A percentile compares a stretch with the other conserved stretches of the same genome.
phyloP scores from a whole-genome alignment of 108 stramenopile species.

The Nitzschia sp. region DNA sequence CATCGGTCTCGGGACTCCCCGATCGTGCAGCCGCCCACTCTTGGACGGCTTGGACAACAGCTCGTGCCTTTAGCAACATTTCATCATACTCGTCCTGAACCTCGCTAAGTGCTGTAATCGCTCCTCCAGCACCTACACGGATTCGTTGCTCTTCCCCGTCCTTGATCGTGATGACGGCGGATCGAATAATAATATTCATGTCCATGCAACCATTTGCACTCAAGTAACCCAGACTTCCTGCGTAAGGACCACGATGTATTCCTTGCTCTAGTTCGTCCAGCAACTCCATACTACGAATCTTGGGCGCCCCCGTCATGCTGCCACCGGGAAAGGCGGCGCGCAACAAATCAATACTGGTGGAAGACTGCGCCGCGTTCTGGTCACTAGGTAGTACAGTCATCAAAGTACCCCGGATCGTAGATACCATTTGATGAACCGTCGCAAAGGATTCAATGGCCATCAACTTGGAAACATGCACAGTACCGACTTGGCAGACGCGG shows the following conservation, averaged over 20 bases:
- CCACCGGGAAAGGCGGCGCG: slow-evolving; percentile 95
- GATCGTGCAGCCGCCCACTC: slow-evolving; percentile 50
- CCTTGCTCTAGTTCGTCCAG: slow-evolving; percentile 82
- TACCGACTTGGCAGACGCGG: slow-evolving; percentile 85
- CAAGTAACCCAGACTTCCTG: slow-evolving; percentile 91
- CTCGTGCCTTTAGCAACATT: slow-evolving; percentile 88
- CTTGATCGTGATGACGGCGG: slow-evolving; percentile 82
- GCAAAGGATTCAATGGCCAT: slow-evolving; percentile 96
- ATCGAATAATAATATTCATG: slow-evolving; percentile 96
- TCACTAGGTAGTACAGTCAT: slow-evolving; percentile 20
- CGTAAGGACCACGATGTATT: slow-evolving; percentile 86
- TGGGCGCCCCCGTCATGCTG: slow-evolving; percentile 99
- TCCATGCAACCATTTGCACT: slow-evolving; percentile 83
- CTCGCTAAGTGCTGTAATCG: slow-evolving; percentile 92
- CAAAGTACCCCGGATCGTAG: slow-evolving; percentile 82
- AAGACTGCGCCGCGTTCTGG: too few relatives aligned
- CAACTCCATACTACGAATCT: slow-evolving; percentile 91
- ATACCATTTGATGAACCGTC: slow-evolving; percentile 97
- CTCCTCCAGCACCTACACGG: slow-evolving; percentile 92
- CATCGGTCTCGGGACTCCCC: too few relatives aligned
- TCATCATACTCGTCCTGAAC: slow-evolving; percentile 91
- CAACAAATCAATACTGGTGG: slow-evolving; percentile 76
- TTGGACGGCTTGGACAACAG: slow-evolving; percentile 67
- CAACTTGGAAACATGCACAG: slow-evolving; percentile 91
- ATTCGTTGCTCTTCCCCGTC: slow-evolving; percentile 53